Evolutionary conservation across 352 stramenopile genomes (phyloP), one percentile per base, ranked within the genome.

Genomic region (Pythium sukuiense): DNA sequence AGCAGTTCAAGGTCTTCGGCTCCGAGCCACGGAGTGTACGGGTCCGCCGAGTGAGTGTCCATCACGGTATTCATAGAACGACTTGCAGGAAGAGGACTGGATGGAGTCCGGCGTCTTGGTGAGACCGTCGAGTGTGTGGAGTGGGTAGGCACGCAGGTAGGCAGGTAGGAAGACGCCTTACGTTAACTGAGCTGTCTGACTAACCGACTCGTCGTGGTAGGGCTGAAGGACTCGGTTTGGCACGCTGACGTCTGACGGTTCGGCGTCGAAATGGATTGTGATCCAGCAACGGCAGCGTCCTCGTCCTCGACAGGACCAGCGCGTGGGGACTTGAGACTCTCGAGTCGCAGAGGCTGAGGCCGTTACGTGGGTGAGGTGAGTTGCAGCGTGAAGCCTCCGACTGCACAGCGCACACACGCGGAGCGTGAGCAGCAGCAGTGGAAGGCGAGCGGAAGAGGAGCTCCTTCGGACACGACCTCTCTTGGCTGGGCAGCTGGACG

Each of bases 1-100:
- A 70, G 50, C 57, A 70, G 52, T 41, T 65, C 66, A n/a, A 72
- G 41, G 26, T 72, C 66, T 11, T 72, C 66, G 7, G 55, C 33
- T 35, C 54, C 48, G 48, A 72, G 60, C 66, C 66, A 68, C 35
- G 66, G 57, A n/a, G 59, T 45, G 48, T 60, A 65, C 14, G 58
- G 66, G 37, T 67, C 66, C 1, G 46, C 16, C 5, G 45, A 45
- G 1, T 45, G 32, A 5, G 53, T 32, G 59, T 72, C 43, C 49
- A 65, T 67, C 7, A 18, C 54, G 54, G 33, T 52, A 24, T 52
- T 29, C 45, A 52, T 52, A 29, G 45, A 29, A 52, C n/a, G 7
- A n/a, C 43, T 50, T 50, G 14, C 7, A 26, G 32, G 6, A 37
- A 37, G 32, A 37, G 6, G 32, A 37, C 35, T 43, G 6, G 35